A percentile compares a stretch with the other conserved stretches of the same genome.
Evolutionary conservation across 805 yeast species (phyloP).

Genomic region (Metschnikowia peoriensis): DNA sequence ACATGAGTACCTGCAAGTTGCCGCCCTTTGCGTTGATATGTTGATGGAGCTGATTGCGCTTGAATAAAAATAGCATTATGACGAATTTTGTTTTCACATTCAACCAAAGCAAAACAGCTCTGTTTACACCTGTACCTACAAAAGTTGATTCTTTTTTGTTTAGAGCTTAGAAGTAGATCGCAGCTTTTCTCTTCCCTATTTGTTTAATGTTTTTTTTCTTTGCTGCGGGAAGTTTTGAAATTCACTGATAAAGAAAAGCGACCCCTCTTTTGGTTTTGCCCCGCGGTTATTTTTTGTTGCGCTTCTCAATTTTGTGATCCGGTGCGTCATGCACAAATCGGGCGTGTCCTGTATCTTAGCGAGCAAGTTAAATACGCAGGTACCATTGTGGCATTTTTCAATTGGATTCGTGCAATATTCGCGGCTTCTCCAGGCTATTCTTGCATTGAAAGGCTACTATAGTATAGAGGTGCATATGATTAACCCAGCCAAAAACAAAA

Average conservation of each 20-base stretch:
- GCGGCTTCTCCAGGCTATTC: conserved; percentile 3
- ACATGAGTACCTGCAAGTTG: too few relatives aligned
- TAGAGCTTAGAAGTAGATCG: too few relatives aligned
- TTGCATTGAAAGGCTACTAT: background rate
- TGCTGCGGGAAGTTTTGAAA: too few relatives aligned
- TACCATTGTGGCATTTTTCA: conserved; percentile 4
- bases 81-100: too few relatives aligned
- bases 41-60: too few relatives aligned
- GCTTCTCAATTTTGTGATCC: background rate
- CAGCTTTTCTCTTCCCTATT: background rate
- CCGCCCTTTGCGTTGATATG: too few relatives aligned
- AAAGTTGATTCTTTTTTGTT: too few relatives aligned
- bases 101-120: too few relatives aligned
- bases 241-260: background rate
- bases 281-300: background rate
- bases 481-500: background rate
- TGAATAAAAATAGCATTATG: too few relatives aligned
- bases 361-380: conserved; percentile 6
- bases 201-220: too few relatives aligned
- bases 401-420: background rate
- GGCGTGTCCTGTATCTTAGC: background rate
- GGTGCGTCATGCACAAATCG: conserved; percentile 5
- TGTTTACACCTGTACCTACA: too few relatives aligned
- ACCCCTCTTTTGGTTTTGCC: background rate
- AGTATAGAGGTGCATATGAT: background rate